phyloP scores from a whole-genome alignment of 1,284 basidiomycete genomes.

The Rhodotorula sp. region DNA sequence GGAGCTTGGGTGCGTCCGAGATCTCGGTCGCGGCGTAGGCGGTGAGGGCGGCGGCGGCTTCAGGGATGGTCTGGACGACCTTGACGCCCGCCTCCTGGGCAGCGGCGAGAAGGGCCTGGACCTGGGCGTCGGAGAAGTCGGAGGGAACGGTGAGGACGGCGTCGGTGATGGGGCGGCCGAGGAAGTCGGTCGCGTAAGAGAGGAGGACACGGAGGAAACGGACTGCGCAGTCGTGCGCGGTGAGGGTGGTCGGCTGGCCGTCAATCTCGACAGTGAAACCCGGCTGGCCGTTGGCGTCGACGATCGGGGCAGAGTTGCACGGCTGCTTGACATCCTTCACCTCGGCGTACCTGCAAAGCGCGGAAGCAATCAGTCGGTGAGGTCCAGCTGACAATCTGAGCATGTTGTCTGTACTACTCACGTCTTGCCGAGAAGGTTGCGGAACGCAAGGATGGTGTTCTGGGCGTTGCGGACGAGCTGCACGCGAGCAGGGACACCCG shows the following conservation, averaged over 20 bases:
- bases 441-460: slow-evolving; percentile 93
- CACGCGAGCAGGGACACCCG: slow-evolving; percentile 91
- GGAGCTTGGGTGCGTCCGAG: slow-evolving; percentile 47
- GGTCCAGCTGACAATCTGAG: neutral
- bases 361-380: slow-evolving; percentile 36
- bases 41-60: slow-evolving; percentile 52
- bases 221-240: slow-evolving; percentile 79
- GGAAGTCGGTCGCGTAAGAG: slow-evolving; percentile 86
- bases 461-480: slow-evolving; percentile 93
- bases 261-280: slow-evolving; percentile 73
- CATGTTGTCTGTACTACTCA: slow-evolving; percentile 50
- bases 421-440: slow-evolving; percentile 91
- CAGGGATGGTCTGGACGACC: slow-evolving; percentile 62
- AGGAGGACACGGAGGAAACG: slow-evolving; percentile 84
- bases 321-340: slow-evolving; percentile 74
- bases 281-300: slow-evolving; percentile 59
- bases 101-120: slow-evolving; percentile 50
- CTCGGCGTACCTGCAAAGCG: slow-evolving; percentile 42
- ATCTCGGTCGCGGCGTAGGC: slow-evolving; percentile 54
- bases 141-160: slow-evolving; percentile 82
- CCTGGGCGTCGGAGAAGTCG: slow-evolving; percentile 49
- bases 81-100: slow-evolving; percentile 68
- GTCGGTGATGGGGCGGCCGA: slow-evolving; percentile 75
- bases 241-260: slow-evolving; percentile 68
- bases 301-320: slow-evolving; percentile 83